These are phyloP conservation scores for Pisolithus sp. DNA, from an alignment of 768 basidiomycete genomes.

Conservation along the genomic window DNA sequence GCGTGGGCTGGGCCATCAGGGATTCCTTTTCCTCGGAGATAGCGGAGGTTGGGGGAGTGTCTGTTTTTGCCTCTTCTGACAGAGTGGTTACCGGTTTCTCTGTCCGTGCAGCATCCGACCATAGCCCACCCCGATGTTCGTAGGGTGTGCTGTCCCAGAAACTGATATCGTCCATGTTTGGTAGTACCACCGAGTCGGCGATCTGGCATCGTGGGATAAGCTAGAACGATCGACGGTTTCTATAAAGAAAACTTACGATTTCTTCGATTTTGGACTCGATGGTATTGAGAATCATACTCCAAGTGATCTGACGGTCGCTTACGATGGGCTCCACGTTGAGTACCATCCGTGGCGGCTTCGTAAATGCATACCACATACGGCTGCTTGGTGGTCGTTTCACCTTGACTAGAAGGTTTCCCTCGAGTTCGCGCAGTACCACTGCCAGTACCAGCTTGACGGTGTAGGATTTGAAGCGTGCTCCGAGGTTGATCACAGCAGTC, in stretches of 20 bases:
- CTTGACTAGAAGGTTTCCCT: conserved; percentile 84
- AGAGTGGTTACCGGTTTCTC: conserved; percentile 21
- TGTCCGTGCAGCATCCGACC: conserved; percentile 62
- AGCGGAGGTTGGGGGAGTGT: conserved; percentile 20
- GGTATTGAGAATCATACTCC: conserved; percentile 84
- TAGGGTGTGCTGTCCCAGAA: conserved; percentile 79
- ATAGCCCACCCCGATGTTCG: conserved; percentile 81
- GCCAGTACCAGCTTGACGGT: conserved; percentile 86
- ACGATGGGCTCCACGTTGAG: conserved; percentile 91
- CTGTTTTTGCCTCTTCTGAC: conserved; percentile 1
- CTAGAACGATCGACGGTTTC: conserved; percentile 48
- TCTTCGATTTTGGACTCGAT: conserved; percentile 88
- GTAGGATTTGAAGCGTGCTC: conserved; percentile 82
- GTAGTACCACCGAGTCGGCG: conserved; percentile 87
- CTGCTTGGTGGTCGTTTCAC: conserved; percentile 94
- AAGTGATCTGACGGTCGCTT: conserved; percentile 89
- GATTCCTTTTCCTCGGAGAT: conserved; percentile 30
- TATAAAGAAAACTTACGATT: conserved; percentile 47
- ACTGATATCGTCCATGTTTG: conserved; percentile 97
- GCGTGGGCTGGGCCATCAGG: conserved; percentile 14
- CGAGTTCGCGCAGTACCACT: conserved; percentile 79
- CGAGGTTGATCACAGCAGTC: conserved; percentile 79
- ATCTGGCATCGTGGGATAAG: conserved; percentile 47
- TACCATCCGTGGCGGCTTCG: conserved; percentile 80
- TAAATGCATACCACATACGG: conserved; percentile 92